Evolutionary conservation across 805 yeast species (phyloP), one percentile per base, ranked within the genome.

Genomic region (Ogataea ramenticola): DNA sequence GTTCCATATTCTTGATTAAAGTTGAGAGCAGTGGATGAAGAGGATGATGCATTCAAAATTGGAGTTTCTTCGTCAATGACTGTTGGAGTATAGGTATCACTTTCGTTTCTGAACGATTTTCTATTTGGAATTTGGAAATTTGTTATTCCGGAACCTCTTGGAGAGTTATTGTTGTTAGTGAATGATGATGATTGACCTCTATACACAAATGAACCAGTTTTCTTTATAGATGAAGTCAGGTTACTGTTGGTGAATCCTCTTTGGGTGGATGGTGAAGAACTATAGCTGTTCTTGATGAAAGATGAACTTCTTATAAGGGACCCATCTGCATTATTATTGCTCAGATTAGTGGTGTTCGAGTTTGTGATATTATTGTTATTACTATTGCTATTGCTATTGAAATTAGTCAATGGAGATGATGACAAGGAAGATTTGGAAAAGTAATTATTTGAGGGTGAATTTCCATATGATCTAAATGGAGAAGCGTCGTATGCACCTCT

Each of bases 241-340:
- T 55, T 48, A 46, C 60, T 49, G 40, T 49, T 51, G 1, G 62
- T 54, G 29, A 50, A 52, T 6, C 56, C 46, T 40, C 62, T 46
- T 4, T 51, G 47, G 2, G 51, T 40, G 6, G 50, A 48, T 8
- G 40, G 26, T 38, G 40, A 38, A 8, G 40, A 29, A 9, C 24
- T 26, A 14, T 14, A 4, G 10, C 26, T 29, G 10, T 20, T 10
- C 3, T 27, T 38, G 17, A 37, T 9, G n/a, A 37, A 37, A 9
- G 40, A 37, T 4, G 40, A 37, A 15, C 16, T 37, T 26, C 40
- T 37, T n/a, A 15, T 22, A 4, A 21, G 19, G 3, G 30, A 26
- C 30, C 39, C 39, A 15, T 36, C 30, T 19, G 26, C 7, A n/a
- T 16, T 36, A 20, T 26, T 36, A 36, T 26, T 36, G 10, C 4